Evolutionary conservation across 495 filamentous ascomycete genomes (phyloP), one percentile per base, ranked within the genome.

Genomic region (Schizothecium vesticola): DNA sequence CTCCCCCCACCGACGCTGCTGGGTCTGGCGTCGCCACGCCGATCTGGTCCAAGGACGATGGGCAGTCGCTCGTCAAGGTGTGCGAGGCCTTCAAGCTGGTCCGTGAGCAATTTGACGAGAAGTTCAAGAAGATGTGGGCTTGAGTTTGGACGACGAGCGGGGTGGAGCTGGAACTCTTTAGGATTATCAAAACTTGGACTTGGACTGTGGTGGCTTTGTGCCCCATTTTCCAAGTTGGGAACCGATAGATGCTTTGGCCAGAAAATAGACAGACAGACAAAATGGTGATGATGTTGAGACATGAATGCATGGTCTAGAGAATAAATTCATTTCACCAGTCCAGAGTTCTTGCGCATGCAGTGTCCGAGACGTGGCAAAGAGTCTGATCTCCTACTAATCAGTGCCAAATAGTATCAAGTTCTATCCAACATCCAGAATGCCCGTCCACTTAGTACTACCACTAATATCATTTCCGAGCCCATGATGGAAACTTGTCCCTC

Each of bases 51-150:
- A 25, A 71, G 1, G 61, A 69, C 12, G 70, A 75, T 61, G 79
- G 80, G 56, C 75, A 79, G 57, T 83, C 85, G 8, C 73, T 91
- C 64, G 74, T 83, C 70, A 83, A 86, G 66, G 87, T 90, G 8
- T 81, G 87, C 24, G 78, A 77, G 73, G 85, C 82, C 7, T 86
- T 92, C 69, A 75, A 72, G 59, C 75, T 79, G 77, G 73, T 92
- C 69, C 83, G 82, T 69, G 69, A 65, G 29, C 85, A 87, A 70
- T 92, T 92, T 74, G 85, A 91, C 70, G 76, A 76, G 31, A 91
- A 90, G 77, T 91, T 92, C 78, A 83, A 67, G 67, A 84, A 81
- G 58, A 90, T 88, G 51, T 87, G 75, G 75, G 81, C 82, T 36
- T 70, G 26, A 67, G 21, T 19, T 9, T 55, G 23, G 23, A 26